Evolutionary conservation across 2,329 filamentous ascomycete genomes (phyloP), one percentile per base, ranked within the genome.

Genomic region (Talaromyces sp.): DNA sequence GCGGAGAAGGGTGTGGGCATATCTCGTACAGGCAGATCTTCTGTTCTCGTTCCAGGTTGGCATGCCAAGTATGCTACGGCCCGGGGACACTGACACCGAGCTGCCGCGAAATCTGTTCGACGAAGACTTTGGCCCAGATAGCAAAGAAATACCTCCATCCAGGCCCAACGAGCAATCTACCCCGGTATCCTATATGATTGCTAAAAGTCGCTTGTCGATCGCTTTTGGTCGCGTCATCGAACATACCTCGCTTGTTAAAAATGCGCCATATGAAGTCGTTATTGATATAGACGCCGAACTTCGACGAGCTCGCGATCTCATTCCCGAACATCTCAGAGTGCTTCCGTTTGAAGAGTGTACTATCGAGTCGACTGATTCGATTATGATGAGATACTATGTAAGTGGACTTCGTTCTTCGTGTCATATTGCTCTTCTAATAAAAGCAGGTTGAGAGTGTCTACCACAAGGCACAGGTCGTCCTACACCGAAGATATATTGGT

Each of bases 401-500:
- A 68, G 71, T 67, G 0, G n/a, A 6, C 28, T 28, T 14, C 6
- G 14, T 16, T 33, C 28, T 18, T 14, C 7, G 6, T 54, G 3
- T 25, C 28, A 18, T 60, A 31, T 39, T 31, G 9, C 25, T 23
- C n/a, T 64, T 56, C 67, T 70, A 50, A 69, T 48, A 9, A 12
- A 50, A 54, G 12, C 55, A 78, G 76, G 68, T 97, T 35, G 91
- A 95, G 65, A 88, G 95, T 57, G 79, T 97, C 5, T 96, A 92
- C 72, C 87, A 96, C 66, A 96, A 96, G 77, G 90, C 92, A 18
- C 84, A 96, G 69, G 96, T 92, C 69, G 85, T 96, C 23, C 83
- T 99, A 42, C 95, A 99, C 75, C 85, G 92, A 58, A 92, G 92
- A 66, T 97, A 95, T 73, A 83, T 96, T 63, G 82, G 85, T n/a